Evolutionary conservation across 352 stramenopile genomes (phyloP), one percentile per base, ranked within the genome.

Genomic region (Thalassiosira delicatula): DNA sequence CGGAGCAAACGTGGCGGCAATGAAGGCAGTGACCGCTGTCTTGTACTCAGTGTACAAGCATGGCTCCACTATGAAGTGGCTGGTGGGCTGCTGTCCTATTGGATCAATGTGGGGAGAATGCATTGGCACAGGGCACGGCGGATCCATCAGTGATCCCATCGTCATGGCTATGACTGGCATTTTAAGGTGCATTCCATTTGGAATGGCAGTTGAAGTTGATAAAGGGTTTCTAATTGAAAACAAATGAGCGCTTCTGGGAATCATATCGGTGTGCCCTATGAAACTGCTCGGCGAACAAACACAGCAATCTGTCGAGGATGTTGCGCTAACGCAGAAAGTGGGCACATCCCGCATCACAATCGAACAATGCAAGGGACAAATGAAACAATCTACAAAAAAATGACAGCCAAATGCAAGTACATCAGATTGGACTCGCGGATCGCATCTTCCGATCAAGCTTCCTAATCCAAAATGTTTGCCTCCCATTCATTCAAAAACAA

Each of bases 1-100:
- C 3, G 53, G 29, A 44, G 65, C 73, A 4, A 33, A 81, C 23
- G 32, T 77, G 23, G 73, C 73, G 3, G 70, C 73, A 46, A 81
- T 81, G 73, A 81, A 77, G n/a, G 71, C 65, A 11, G 63, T 77
- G 17, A 81, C 76, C 44, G 23, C 73, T 23, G 63, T 77, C 14
- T 42, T 81, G 19, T 81, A 78, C 44, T 81, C 73, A 2, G 51
- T 54, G 11, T 81, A 81, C 51, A 81, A 77, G 35, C 56, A 76
- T 27, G 51, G 69, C 19, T 80, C 71, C 12, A 80, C 71, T 56
- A 17, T 80, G 14, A 80, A 80, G 32, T 80, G 61, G 61, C 61
- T 80, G 3, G 71, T 75, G 35, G 71, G 71, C 4, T 80, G 71
- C 67, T 23, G 56, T 66, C 27, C 30, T 30, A 77, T 69, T 54